These are phyloP conservation scores for Fusarium xylarioides DNA, from an alignment of 2,329 filamentous ascomycete species.

Conservation along the genomic window DNA sequence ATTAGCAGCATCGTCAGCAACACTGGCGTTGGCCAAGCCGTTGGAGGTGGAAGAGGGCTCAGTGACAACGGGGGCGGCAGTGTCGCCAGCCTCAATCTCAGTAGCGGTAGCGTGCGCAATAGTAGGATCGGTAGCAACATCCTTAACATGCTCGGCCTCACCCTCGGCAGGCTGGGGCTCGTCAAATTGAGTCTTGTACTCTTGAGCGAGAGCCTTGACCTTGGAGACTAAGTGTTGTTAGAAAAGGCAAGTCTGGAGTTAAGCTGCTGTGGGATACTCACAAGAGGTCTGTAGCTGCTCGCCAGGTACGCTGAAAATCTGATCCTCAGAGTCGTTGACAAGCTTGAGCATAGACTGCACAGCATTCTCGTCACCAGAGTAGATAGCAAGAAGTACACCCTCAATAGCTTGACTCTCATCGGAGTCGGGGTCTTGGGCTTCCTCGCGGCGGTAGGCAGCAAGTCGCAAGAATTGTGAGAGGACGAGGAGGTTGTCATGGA, in stretches of 20 bases:
- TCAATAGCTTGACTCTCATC: conserved; percentile 85
- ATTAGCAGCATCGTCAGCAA: conserved; percentile 64
- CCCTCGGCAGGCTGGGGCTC: conserved; percentile 46
- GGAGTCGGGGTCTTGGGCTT: conserved; percentile 69
- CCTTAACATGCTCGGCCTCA: conserved; percentile 47
- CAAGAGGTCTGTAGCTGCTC: conserved; percentile 75
- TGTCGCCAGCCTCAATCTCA: conserved; percentile 66
- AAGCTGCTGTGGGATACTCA: conserved; percentile 56
- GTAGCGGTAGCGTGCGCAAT: conserved; percentile 72
- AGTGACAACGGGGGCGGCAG: conserved; percentile 50
- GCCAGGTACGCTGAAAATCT: conserved; percentile 70
- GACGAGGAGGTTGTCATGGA: conserved; percentile 72
- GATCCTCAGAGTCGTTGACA: conserved; percentile 75
- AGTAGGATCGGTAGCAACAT: conserved; percentile 68
- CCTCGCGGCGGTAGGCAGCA: conserved; percentile 77
- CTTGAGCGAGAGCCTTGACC: conserved; percentile 56
- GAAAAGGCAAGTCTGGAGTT: not conserved
- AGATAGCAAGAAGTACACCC: conserved; percentile 80
- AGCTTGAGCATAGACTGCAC: conserved; percentile 81
- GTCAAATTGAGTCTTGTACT: conserved; percentile 60
- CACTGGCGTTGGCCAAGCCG: conserved; percentile 59
- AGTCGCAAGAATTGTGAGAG: conserved; percentile 83
- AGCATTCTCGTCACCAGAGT: conserved; percentile 78
- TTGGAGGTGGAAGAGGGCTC: conserved; percentile 52
- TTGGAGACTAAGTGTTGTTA: conserved; percentile 47